Conservation (phyloP, 805 yeast genomes). For the Teunomyces funiuensis region DNA sequence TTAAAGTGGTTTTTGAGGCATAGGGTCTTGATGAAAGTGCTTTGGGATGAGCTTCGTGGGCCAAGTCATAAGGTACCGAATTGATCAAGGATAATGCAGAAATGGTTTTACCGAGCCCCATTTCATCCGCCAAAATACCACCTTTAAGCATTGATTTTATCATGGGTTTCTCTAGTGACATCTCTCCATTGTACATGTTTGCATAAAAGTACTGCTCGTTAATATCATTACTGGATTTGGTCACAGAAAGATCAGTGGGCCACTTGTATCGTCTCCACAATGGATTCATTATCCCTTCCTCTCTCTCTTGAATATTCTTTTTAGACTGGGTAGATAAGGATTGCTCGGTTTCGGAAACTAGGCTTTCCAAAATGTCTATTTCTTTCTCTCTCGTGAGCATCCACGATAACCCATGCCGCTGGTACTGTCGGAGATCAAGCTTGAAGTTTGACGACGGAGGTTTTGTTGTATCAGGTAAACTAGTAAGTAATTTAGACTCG, state of each 20-base stretch:
- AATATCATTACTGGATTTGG: slow-evolving; percentile 4
- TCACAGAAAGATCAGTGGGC: slow-evolving; percentile 57
- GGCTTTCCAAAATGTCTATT: slow-evolving; percentile 41
- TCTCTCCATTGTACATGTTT: slow-evolving; percentile 77
- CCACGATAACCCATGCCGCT: slow-evolving; percentile 85
- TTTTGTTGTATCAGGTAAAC: slow-evolving; percentile 64
- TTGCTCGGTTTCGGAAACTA: slow-evolving; percentile 17
- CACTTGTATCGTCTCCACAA: slow-evolving; percentile 78
- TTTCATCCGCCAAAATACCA: slow-evolving; percentile 92
- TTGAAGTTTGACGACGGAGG: slow-evolving; percentile 49
- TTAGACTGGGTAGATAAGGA: slow-evolving; percentile 28
- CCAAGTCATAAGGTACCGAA: slow-evolving; percentile 56
- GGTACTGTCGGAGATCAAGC: slow-evolving; percentile 69
- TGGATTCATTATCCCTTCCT: slow-evolving; percentile 69
- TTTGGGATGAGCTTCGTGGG: slow-evolving; percentile 11
- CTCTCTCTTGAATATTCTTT: slow-evolving; percentile 23
- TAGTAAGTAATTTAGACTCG: slow-evolving; percentile 52
- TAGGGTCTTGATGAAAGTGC: slow-evolving; percentile 33
- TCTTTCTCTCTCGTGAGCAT: slow-evolving; percentile 80
- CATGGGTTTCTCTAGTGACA: slow-evolving; percentile 66
- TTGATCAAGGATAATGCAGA: slow-evolving; percentile 75
- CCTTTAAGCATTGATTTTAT: slow-evolving; percentile 64
- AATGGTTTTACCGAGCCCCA: slow-evolving; percentile 95
- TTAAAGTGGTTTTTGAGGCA: slow-evolving; percentile 71
- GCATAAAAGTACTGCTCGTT: slow-evolving; percentile 56